phyloP scores from a whole-genome alignment of 495 filamentous ascomycete genomes.

The Xylaria sp. region DNA sequence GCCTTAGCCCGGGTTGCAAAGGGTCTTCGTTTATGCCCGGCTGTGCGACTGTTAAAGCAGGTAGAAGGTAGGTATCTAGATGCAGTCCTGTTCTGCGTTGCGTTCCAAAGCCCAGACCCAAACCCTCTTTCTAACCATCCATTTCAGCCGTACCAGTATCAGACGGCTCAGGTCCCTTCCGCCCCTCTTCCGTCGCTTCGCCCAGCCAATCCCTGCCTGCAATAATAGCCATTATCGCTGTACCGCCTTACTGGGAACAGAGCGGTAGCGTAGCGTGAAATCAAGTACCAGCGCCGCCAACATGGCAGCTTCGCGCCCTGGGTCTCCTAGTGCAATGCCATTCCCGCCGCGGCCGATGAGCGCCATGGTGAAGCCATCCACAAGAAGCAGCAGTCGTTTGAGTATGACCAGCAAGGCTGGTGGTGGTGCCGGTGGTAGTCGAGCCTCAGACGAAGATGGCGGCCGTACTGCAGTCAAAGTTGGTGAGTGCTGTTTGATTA shows the following conservation, averaged over 20 bases:
- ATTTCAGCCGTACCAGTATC: slow-evolving; percentile 21
- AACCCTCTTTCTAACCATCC: slow-evolving; percentile 16
- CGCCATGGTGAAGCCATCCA: slow-evolving; percentile 78
- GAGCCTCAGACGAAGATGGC: slow-evolving; percentile 90
- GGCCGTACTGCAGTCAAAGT: slow-evolving; percentile 96
- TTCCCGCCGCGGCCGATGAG: slow-evolving; percentile 77
- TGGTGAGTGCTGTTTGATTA: slow-evolving; percentile 68
- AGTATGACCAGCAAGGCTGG: slow-evolving; percentile 83
- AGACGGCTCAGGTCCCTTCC: slow-evolving; percentile 21
- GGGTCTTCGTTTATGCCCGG: slow-evolving; percentile 13
- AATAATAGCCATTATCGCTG: neutral
- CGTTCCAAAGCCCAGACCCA: neutral
- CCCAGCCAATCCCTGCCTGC: slow-evolving; percentile 6
- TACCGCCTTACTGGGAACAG: slow-evolving; percentile 12
- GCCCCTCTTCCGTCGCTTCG: slow-evolving; percentile 14
- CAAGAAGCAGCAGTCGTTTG: slow-evolving; percentile 85
- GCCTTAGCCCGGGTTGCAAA: slow-evolving; percentile 24
- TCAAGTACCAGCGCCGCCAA: slow-evolving; percentile 28
- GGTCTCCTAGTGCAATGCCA: slow-evolving; percentile 51
- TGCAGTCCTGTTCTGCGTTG: slow-evolving; percentile 8
- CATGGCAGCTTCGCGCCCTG: slow-evolving; percentile 66
- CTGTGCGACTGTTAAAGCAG: slow-evolving; percentile 24
- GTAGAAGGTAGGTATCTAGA: slow-evolving; percentile 5
- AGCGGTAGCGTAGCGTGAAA: slow-evolving; percentile 7
- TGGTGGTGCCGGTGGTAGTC: slow-evolving; percentile 71